Base-by-base conservation (phyloP, 2,329 filamentous ascomycete genomes). In the Parastagonospora nodorum region DNA sequence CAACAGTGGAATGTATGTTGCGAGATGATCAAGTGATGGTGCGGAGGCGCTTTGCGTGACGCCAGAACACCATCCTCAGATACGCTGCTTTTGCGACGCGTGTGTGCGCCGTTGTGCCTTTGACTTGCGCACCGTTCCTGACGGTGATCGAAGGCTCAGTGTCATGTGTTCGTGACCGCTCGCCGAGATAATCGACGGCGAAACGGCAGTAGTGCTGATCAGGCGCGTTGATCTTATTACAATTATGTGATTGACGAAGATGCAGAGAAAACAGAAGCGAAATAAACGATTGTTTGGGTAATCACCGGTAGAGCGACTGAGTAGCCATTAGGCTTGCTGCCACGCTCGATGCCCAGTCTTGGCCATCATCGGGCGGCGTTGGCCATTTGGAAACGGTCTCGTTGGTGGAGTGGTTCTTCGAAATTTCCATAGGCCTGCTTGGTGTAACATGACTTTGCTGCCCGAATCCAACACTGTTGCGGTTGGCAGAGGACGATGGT, bases 281-380 rank as follows among this genome's bases (percentile, higher is more conserved):
- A 55, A 48, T 42, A 53, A 51, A 42, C 37, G 36, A 42, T 45
- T 44, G 49, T 46, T 42, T 42, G 33, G 41, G 32, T 44, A 38
- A 64, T 65, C 54, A 72, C 60, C 72, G 69, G 48, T 74, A 72
- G 46, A 64, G 62, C 42, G 69, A 69, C 53, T 74, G 71, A 8
- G 72, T 71, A 19, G 69, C 68, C 54, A 74, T 64, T 15, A 75
- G 92, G 75, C 88, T 92, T 5, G 90, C 88, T 9, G 91, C 85
- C 28, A 90, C 89, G 36, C 89, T 88, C 8, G 88, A 86, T 14
- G 88, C 91, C 93, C 92, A 97, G 71, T 96, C 92, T 57, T 87
- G 87, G 64, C 96, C 92, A 67, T 96, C 92, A 63, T 97, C 96
- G 3, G 94, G 93, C 16, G 94, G 94, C 12, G 94, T 97, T 2